Evolutionary conservation across 805 yeast genomes (phyloP), one percentile per base, ranked within the genome.

Genomic region (Starmera pachycereana): DNA sequence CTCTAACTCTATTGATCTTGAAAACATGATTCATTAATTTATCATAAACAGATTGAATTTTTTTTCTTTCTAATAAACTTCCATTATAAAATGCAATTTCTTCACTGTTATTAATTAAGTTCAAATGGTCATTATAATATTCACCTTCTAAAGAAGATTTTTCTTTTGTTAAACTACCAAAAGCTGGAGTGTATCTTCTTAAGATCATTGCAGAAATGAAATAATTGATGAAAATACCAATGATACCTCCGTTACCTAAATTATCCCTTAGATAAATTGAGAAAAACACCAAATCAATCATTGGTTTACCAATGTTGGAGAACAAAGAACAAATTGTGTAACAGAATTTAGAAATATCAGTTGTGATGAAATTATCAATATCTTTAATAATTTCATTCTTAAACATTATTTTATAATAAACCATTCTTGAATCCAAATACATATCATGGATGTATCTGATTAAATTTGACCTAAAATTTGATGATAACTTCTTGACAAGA

Each of bases 41-140:
- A 14, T 65, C 57, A 56, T 81, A 88, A 13, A 82, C 70, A 33
- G 68, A 69, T 30, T 60, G 62, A 38, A 88, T 74, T 52, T 83
- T 83, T 8, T 61, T 53, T 53, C 80, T 81, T 60, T 89, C 97
- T 43, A 88, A 73, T 11, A 69, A 65, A 0, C 90, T 79, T 16
- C 97, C 97, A 55, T 88, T 88, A 58, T 88, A 89, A 55, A 89
- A 89, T 0, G 96, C 94, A 51, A 89, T 87, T 57, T 89, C 97
- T 62, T 89, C 97, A 53, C 88, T 81, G 53, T 89, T 89, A 42
- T 81, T 81, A 54, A 87, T 87, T 57, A 89, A 69, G 53, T 85
- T 84, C 52, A 87, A 65, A 56, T 89, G 95, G 49, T 84, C 81
- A 50, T 84, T 87, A 58, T 88, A 84, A 57, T 85, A 89, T 41